Base-by-base conservation (phyloP, 2,329 filamentous ascomycete genomes). In the Scedosporium minutisporum region DNA sequence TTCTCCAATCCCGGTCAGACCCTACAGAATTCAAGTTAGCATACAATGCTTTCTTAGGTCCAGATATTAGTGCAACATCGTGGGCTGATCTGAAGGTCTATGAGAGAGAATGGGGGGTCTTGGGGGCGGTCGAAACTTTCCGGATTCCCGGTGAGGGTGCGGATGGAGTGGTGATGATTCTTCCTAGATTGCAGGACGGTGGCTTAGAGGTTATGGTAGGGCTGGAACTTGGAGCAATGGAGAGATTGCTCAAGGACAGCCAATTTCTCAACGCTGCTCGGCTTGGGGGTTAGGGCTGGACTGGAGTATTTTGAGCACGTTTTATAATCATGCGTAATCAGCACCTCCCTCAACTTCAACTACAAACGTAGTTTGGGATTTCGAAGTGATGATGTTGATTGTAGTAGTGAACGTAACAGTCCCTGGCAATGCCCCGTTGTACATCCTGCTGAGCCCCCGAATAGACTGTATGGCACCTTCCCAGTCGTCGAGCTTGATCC, bases 121-220 rank as follows among this genome's bases (percentile, higher is more conserved):
- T 58, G 27, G 55, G 55, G 27, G 21, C 12, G 10, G 55, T 38
- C 14, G 55, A 41, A 18, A 38, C 55, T 38, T 58, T 58, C 29
- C n/a, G 55, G 55, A 18, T 58, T 23, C 55, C 55, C 29, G 55
- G 55, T 33, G 27, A 58, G 29, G 55, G 55, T 38, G 55, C 55
- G 16, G 55, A 58, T n/a, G 55, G 27, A 16, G 21, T 58, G 14
- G 29, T 58, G 25, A 58, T 25, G 25, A 41, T 41, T 21, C 25
- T 41, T 14, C 27, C 27, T 10, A 58, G 55, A 58, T 33, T 58
- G 27, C 29, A 9, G 6, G 55, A 58, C 29, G 27, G 55, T n/a
- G n/a, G 55, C 10, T 41, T 58, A 38, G 55, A 58, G 55, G 55
- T 58, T 18, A 23, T 58, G 29, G 55, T 58, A n/a, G 55, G 55